Percentiles rank a stretch among this genome's conserved stretches.
phyloP scores from a whole-genome alignment of 352 stramenopile genomes.

The Blastocystis sp. region DNA sequence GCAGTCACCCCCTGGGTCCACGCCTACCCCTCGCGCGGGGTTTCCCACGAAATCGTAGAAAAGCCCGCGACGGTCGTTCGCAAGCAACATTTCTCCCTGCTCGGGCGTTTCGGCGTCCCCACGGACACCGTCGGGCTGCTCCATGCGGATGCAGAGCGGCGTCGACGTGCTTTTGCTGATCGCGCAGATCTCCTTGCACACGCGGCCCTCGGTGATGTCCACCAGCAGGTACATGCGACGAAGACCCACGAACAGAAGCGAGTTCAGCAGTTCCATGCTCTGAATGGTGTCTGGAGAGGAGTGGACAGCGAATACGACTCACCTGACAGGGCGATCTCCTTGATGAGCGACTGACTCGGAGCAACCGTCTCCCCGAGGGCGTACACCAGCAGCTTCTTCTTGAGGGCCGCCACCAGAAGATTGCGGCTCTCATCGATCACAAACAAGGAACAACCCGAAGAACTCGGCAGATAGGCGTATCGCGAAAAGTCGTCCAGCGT shows the following conservation, averaged over 20 bases:
- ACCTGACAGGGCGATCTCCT: conserved; percentile 7
- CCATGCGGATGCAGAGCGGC: not conserved
- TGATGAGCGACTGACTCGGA: not conserved
- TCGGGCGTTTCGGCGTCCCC: not conserved
- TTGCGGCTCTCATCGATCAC: not conserved
- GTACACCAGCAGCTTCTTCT: not conserved
- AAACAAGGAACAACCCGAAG: not conserved
- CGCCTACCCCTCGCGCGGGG: not conserved
- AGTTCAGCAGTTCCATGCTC: conserved; percentile 2
- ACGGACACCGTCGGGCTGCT: not conserved
- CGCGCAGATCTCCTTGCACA: not conserved
- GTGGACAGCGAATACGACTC: not conserved
- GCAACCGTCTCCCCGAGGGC: not conserved
- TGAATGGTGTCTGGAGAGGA: not conserved
- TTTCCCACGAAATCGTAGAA: conserved; percentile 20
- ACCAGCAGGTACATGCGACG: not conserved
- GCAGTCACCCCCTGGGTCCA: not conserved
- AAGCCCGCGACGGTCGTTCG: not conserved
- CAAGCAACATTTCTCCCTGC: conserved; percentile 21
- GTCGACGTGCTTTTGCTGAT: not conserved
- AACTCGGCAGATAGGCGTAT: not conserved
- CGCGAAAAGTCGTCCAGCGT: not conserved
- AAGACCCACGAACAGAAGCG: not conserved
- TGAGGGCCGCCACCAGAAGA: not conserved
- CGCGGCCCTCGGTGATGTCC: conserved; percentile 6